Base-by-base conservation (phyloP, 768 basidiomycete species). In the Peribolospora kevripleyi region DNA sequence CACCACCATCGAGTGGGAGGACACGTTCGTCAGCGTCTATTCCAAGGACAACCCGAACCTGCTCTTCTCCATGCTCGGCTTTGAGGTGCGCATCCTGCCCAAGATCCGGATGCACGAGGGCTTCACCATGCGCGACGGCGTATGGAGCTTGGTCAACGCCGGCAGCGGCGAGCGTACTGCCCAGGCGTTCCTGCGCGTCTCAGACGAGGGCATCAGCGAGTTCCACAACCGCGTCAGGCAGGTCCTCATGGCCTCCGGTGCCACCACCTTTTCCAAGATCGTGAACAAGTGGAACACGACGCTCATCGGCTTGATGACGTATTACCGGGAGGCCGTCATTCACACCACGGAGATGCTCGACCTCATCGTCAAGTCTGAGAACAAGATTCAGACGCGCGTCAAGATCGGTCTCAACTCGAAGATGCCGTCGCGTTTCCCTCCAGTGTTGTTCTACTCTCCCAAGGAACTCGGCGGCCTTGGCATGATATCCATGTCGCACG, bases 401-500 rank as follows among this genome's bases (percentile, higher is more conserved):
- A 97, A 97, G 75, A 95, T 98, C 59, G 93, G 91, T n/a, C 65
- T 93, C 61, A 93, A 95, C 74, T 85, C 83, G 68, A 93, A 97
- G 72, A 97, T 98, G 93, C 93, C 93, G 36, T 93, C 88, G 4
- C 82, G 88, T 75, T 95, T 97, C 77, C 91, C 93, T 55, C 82
- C 91, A 8, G 61, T 48, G 0, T 52, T 60, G 8, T 59, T 61
- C 58, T 54, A 57, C 46, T 50, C 73, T 5, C 90, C 87, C 0
- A 95, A 95, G 79, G 93, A 97, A 73, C 71, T 97, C 41, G 93
- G 91, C 66, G 93, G 91, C 67, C 77, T 97, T 48, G 93, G 93
- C 53, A 95, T 95, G 93, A 72, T 98, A 64, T 95, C 88, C 3
- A 98, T 98, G 93, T 91, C 91, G 9, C 93, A 95, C 68, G 90